These are phyloP conservation scores for Gonapodya prolifera DNA, from an alignment of 192 early-diverging fungal genomes.

Conservation along the genomic window DNA sequence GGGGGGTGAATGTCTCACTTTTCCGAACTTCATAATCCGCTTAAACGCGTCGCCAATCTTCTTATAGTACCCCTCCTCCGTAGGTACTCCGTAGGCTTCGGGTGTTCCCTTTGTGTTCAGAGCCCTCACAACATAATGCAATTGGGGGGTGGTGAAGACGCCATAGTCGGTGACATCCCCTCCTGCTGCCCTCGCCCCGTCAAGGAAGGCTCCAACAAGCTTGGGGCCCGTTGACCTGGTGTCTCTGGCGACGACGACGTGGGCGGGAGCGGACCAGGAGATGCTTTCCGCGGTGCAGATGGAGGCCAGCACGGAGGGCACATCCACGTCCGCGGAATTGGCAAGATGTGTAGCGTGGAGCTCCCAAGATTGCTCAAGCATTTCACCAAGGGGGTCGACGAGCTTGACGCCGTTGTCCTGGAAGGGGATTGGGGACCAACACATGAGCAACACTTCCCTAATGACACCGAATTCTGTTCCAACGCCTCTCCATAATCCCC, in stretches of 20 bases:
- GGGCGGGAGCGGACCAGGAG: slow-evolving; percentile 36
- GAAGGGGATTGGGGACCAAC: neutral
- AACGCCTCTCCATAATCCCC: too few species aligned
- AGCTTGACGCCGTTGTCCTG: slow-evolving; percentile 98
- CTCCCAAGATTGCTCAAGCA: slow-evolving; percentile 96
- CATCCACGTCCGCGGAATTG: slow-evolving; percentile 61
- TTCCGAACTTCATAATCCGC: slow-evolving; percentile 44
- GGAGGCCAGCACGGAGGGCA: slow-evolving; percentile 43
- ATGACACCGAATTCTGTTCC: too few species aligned
- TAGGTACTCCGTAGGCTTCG: slow-evolving; percentile 76
- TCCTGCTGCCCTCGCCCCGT: slow-evolving; percentile 63
- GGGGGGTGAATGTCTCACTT: neutral
- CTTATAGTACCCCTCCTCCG: slow-evolving; percentile 79
- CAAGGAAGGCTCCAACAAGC: slow-evolving; percentile 65
- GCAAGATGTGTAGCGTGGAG: slow-evolving; percentile 75
- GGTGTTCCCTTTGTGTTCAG: slow-evolving; percentile 65
- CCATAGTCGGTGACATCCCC: slow-evolving; percentile 67
- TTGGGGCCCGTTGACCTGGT: slow-evolving; percentile 82
- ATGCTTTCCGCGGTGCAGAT: slow-evolving; percentile 59
- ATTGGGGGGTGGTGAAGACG: slow-evolving; percentile 87
- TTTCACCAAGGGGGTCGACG: slow-evolving; percentile 96
- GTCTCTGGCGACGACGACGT: slow-evolving; percentile 79
- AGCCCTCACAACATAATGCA: slow-evolving; percentile 88
- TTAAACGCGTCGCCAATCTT: slow-evolving; percentile 81
- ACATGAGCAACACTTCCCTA: too few species aligned